Evolutionary conservation across 2,329 filamentous ascomycete genomes (phyloP), one percentile per base, ranked within the genome.

Genomic region (Macroventuria anomochaeta): DNA sequence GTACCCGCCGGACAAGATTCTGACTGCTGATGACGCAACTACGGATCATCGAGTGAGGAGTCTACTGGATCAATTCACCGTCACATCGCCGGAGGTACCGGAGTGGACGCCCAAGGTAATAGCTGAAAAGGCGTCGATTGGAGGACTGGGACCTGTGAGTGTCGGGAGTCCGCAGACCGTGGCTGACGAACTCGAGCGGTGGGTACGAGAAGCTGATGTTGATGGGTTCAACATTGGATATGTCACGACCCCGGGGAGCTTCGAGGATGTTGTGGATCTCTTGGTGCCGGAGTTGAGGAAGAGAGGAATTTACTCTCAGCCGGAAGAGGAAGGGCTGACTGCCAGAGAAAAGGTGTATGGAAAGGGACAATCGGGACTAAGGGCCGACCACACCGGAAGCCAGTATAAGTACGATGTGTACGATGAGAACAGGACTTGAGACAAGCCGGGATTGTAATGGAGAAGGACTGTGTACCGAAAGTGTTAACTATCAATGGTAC

Each of bases 361-460:
- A 0, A 77, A 76, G 55, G 86, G 85, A 0, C 85, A 88, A 67
- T 78, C 71, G 5, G 75, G 78, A 12, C 64, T 88, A 53, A 76
- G 85, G 31, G 75, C 75, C 57, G 86, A 88, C 68, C 86, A 88
- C 68, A 64, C 76, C 0, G 86, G 85, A 1, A 83, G 79, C 42
- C 70, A 62, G 57, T 88, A 87, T 65, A 86, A 84, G 72, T 88
- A 88, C 59, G 78, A 83, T 61, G 80, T 85, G 1, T 88, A 87
- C 60, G 70, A 80, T 50, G 83, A 87, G 40, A 31, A 46, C 33
- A 37, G 33, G 23, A 20, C 5, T 21, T 23, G 18, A 12, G 23
- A n/a, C n/a, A n/a, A n/a, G n/a, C n/a, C n/a, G n/a, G n/a, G n/a
- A n/a, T n/a, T n/a, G n/a, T n/a, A n/a, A n/a, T n/a, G n/a, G n/a